phyloP scores from a whole-genome alignment of 2,329 filamentous ascomycete species.

The Magnaporthiopsis rhizophila region DNA sequence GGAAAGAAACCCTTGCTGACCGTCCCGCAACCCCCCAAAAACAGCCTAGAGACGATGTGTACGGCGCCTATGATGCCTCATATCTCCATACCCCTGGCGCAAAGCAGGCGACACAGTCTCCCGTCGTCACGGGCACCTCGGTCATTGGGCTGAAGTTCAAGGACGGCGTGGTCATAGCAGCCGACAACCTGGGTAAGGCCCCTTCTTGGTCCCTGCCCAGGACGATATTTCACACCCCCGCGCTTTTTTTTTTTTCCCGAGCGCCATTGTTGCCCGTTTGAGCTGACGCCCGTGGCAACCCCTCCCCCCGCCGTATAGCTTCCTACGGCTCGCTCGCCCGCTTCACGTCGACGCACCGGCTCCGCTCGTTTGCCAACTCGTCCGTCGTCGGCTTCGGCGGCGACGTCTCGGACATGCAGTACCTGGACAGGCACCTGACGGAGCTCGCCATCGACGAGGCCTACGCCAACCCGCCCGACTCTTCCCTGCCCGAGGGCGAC shows the following conservation, averaged over 20 bases:
- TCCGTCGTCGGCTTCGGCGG: conserved; percentile 90
- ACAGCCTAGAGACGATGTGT: conserved; percentile 94
- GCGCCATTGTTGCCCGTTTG: background rate
- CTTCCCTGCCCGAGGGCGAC: conserved; percentile 23
- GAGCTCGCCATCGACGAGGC: conserved; percentile 84
- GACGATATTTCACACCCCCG: background rate
- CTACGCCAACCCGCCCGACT: conserved; percentile 49
- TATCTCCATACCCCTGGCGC: conserved; percentile 67
- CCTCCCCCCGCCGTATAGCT: conserved; percentile 47
- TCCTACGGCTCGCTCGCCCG: conserved; percentile 96
- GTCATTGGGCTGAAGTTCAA: conserved; percentile 94
- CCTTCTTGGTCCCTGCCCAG: background rate
- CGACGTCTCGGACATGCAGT: conserved; percentile 99
- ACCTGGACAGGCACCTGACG: conserved; percentile 83
- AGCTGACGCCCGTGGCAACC: background rate
- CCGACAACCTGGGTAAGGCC: conserved; percentile 87
- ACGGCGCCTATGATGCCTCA: conserved; percentile 84
- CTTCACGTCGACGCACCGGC: conserved; percentile 93
- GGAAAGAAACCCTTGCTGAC: conserved; percentile 16
- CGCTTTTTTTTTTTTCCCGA: too few species aligned
- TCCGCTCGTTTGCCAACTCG: conserved; percentile 77
- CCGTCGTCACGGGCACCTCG: conserved; percentile 93
- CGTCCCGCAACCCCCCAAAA: conserved; percentile 20
- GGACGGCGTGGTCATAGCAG: conserved; percentile 90
- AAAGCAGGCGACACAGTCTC: conserved; percentile 81